These are phyloP conservation scores for Kregervanrija fluxuum DNA, from an alignment of 805 yeast genomes.

Conservation along the genomic window DNA sequence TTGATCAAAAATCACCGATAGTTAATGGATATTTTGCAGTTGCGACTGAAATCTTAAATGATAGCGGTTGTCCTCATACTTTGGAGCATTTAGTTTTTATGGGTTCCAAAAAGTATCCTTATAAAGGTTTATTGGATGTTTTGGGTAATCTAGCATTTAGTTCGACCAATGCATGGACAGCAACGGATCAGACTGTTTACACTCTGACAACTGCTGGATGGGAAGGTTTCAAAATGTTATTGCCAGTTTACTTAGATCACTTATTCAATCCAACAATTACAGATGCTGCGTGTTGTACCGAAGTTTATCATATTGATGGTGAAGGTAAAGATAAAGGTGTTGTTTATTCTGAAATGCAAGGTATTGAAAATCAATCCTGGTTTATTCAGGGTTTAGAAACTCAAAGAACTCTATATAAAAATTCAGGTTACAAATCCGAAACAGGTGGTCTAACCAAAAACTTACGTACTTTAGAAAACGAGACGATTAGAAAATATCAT, in stretches of 20 bases:
- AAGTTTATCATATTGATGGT: conserved; percentile 92
- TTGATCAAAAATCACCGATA: conserved; percentile 77
- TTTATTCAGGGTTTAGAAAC: conserved; percentile 54
- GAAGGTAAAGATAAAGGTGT: conserved; percentile 91
- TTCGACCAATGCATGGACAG: conserved; percentile 94
- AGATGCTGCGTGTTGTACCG: conserved; percentile 87
- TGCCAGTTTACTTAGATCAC: conserved; percentile 90
- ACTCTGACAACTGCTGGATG: conserved; percentile 91
- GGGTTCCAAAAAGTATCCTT: conserved; percentile 88
- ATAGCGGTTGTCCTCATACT: conserved; percentile 93
- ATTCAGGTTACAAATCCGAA: conserved; percentile 83
- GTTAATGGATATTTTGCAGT: conserved; percentile 94
- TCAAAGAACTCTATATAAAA: conserved; percentile 48
- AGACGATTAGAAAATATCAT: conserved; percentile 74
- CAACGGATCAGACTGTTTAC: conserved; percentile 91
- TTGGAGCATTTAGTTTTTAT: conserved; percentile 88
- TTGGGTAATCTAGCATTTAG: conserved; percentile 81
- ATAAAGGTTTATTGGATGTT: conserved; percentile 83
- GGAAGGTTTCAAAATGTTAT: conserved; percentile 79
- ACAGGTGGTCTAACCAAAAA: conserved; percentile 87
- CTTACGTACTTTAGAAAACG: conserved; percentile 64
- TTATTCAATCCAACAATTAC: conserved; percentile 77
- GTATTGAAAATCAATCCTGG: conserved; percentile 73
- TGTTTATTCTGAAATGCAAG: conserved; percentile 96
- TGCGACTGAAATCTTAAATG: conserved; percentile 83